Evolutionary conservation across 768 basidiomycete species (phyloP).

Genomic region (Lactarius indigo): DNA sequence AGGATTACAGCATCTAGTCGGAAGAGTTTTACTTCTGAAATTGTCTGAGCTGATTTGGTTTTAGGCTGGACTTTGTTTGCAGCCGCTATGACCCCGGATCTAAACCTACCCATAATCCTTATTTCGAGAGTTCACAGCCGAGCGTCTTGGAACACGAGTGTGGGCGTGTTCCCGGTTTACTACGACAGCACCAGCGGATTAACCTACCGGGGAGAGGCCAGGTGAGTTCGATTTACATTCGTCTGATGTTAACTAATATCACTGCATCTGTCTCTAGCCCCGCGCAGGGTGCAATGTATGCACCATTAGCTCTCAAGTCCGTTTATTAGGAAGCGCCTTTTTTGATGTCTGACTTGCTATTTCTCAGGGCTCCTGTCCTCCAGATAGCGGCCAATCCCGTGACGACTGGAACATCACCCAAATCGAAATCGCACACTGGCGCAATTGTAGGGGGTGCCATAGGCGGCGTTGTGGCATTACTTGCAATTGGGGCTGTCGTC

Average conservation of each 20-base stretch:
- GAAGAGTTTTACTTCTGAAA: not conserved
- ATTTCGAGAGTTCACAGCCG: slow-evolving; percentile 14
- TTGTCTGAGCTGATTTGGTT: not conserved
- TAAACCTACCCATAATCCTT: not conserved
- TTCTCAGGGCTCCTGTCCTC: not conserved
- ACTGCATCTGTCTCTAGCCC: slow-evolving; percentile 15
- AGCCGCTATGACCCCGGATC: slow-evolving; percentile 12
- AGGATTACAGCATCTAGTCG: not conserved
- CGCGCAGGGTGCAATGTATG: slow-evolving; percentile 28
- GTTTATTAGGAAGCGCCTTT: not conserved
- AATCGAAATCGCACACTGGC: slow-evolving; percentile 2
- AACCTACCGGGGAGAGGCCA: slow-evolving; percentile 9
- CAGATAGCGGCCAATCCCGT: not conserved
- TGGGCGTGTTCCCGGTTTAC: slow-evolving; percentile 10
- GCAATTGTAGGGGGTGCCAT: slow-evolving; percentile 22
- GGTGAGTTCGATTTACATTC: slow-evolving; percentile 5
- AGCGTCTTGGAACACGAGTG: slow-evolving; percentile 6
- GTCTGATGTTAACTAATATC: not conserved
- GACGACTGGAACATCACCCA: not conserved
- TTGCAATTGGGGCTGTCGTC: not conserved
- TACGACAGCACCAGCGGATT: slow-evolving; percentile 7
- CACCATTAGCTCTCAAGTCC: slow-evolving; percentile 27
- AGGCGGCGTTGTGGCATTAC: slow-evolving; percentile 11
- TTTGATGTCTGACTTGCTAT: not conserved
- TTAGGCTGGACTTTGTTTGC: slow-evolving; percentile 18